Percentiles rank a stretch among this genome's conserved stretches.
Evolutionary conservation across 2,329 filamentous ascomycete genomes (phyloP).

Genomic region (Sordariomycetes sp.): DNA sequence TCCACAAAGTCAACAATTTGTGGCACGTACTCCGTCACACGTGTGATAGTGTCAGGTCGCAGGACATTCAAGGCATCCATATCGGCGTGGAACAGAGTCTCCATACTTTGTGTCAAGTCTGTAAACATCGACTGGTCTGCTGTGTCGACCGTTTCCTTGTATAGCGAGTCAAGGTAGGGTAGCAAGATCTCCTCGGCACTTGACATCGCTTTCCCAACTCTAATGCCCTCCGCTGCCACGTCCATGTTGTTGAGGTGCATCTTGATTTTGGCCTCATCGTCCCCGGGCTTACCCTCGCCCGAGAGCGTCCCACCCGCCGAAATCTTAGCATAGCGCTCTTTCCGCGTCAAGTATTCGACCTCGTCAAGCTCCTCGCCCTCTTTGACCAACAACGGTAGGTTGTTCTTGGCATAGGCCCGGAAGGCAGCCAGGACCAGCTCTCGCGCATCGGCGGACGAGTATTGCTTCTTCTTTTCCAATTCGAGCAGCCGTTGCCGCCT

Average conservation of each 20-base stretch:
- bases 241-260: constrained; percentile 70
- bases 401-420: constrained; percentile 43
- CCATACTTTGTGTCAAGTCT: constrained; percentile 75
- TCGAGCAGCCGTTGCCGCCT: constrained; percentile 75
- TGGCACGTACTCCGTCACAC: constrained; percentile 87
- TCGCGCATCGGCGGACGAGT: constrained; percentile 34
- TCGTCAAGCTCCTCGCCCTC: constrained; percentile 33
- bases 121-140: constrained; percentile 69
- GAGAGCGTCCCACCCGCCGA: constrained; percentile 45
- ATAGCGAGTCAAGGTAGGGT: constrained; percentile 69
- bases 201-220: constrained; percentile 39
- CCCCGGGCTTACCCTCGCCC: constrained; percentile 53
- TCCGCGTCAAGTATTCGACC: constrained; percentile 37
- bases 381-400: constrained; percentile 40
- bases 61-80: constrained; percentile 82
- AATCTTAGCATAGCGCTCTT: constrained; percentile 46
- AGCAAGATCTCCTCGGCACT: constrained; percentile 60
- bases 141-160: constrained; percentile 53
- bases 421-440: constrained; percentile 45
- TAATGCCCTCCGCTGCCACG: constrained; percentile 38
- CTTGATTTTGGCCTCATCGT: constrained; percentile 79
- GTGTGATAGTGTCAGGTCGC: constrained; percentile 69
- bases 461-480: constrained; percentile 63
- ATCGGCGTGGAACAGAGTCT: constrained; percentile 79
- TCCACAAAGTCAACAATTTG: constrained; percentile 83